Evolutionary conservation across 1,139 yeast species (phyloP), one percentile per base, ranked within the genome.

Genomic region (Yamadazyma taylorii): DNA sequence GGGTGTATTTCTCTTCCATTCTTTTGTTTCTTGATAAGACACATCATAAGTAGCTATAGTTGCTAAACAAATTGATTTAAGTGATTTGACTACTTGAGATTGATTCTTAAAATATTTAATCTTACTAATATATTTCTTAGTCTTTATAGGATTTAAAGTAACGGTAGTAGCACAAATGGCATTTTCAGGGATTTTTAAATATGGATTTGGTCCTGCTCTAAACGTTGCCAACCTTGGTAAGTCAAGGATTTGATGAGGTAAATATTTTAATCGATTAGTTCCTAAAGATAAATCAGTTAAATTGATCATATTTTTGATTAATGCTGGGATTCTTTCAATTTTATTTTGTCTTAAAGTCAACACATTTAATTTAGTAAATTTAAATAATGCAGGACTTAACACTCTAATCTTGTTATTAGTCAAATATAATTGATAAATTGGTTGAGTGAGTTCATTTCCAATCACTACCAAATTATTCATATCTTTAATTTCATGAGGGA

Each of bases 131-230:
- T 42, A 61, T 17, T 51, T 58, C 16, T 32, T 51, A 14, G n/a
- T 32, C 17, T 36, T 41, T 3, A 15, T 9, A 8, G 43, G 39
- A 24, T 38, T 39, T 11, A 49, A 45, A 10, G 53, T 48, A 7
- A 38, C 31, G 3, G 42, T 45, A 8, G 37, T 41, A 11, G 51
- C 47, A 4, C 44, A 39, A 3, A 52, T 44, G 1, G 73, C 71
- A 43, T 63, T 61, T 1, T 48, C 53, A 4, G 65, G 55, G 8
- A 66, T 54, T 9, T 51, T 42, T 10, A 63, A 32, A 37, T 53
- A 69, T 2, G 75, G 74, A 40, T 71, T 71, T 3, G 77, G 77
- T 0, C 77, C 75, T 3, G 75, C 70, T 24, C 66, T 55, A 33
- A 71, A 66, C 2, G 59, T 61, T 5, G 48, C 45, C 22, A 71